Evolutionary conservation across 1,284 basidiomycete species (phyloP).

Genomic region (Rhodotorula sp.): DNA sequence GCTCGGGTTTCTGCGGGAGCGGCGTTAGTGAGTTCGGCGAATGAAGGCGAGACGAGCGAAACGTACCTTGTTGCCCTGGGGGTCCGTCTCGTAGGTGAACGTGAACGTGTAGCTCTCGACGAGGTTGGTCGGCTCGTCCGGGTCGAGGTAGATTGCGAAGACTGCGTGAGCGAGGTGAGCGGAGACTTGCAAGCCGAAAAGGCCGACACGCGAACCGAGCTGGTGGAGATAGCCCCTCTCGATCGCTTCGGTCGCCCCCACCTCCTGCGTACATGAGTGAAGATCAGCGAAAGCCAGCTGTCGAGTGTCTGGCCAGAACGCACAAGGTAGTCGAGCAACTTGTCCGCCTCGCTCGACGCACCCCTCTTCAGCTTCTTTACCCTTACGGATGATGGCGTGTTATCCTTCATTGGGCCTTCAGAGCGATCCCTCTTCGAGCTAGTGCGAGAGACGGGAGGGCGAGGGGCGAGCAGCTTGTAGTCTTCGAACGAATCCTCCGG

Average conservation of each 20-base stretch:
- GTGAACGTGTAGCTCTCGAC: slow-evolving; percentile 43
- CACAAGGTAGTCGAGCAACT: slow-evolving; percentile 71
- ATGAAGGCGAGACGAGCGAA: no score
- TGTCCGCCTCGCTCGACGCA: slow-evolving; percentile 73
- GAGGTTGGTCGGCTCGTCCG: slow-evolving; percentile 39
- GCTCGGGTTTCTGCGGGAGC: slow-evolving; percentile 19
- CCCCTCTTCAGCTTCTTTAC: slow-evolving; percentile 68
- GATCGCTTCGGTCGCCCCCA: slow-evolving; percentile 39
- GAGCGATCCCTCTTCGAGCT: slow-evolving; percentile 57
- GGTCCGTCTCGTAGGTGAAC: slow-evolving; percentile 30
- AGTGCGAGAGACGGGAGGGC: slow-evolving; percentile 32
- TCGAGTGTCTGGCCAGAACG: background rate
- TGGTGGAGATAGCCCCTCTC: slow-evolving; percentile 38
- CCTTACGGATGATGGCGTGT: slow-evolving; percentile 47
- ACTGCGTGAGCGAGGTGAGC: slow-evolving; percentile 43
- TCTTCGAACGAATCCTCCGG: slow-evolving; percentile 76
- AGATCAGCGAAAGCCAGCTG: no score
- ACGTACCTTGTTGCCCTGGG: slow-evolving; percentile 25
- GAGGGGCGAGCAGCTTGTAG: slow-evolving; percentile 52
- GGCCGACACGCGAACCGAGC: slow-evolving; percentile 18
- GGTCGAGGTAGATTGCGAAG: slow-evolving; percentile 68
- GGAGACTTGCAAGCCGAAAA: background rate
- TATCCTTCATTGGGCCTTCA: slow-evolving; percentile 49
- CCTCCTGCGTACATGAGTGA: slow-evolving; percentile 20
- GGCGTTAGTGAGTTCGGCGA: background rate